These are phyloP conservation scores for Reutealis trisperma DNA, from an alignment of 345 rosid genomes.

Conservation along the genomic window DNA sequence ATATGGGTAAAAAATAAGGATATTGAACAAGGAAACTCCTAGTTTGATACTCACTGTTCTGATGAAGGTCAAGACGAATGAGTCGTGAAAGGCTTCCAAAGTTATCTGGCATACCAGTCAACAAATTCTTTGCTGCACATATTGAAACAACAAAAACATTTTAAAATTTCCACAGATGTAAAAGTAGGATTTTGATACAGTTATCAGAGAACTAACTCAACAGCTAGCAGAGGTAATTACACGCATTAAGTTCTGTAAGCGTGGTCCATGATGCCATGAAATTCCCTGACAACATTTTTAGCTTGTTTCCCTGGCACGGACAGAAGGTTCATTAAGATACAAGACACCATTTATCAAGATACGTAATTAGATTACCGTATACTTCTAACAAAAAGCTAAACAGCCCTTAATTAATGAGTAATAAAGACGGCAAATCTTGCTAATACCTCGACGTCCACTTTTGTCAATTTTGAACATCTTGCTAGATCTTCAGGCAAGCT, in stretches of 20 bases:
- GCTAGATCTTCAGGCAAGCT: slow-evolving; percentile 72
- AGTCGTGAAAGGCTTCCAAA: slow-evolving; percentile 76
- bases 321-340: slow-evolving; percentile 18
- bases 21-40: slow-evolving; percentile 1
- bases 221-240: slow-evolving; percentile 41
- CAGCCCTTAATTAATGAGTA: neutral
- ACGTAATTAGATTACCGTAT: neutral
- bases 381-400: slow-evolving; percentile 10
- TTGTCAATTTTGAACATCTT: slow-evolving; percentile 66
- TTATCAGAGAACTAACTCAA: slow-evolving; percentile 13
- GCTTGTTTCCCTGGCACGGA: slow-evolving; percentile 77
- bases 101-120: slow-evolving; percentile 65
- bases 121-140: slow-evolving; percentile 72
- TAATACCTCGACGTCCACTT: slow-evolving; percentile 83
- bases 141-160: neutral
- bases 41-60: slow-evolving; percentile 65
- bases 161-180: slow-evolving; percentile 10
- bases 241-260: slow-evolving; percentile 80
- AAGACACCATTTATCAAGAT: neutral
- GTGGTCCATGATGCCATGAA: slow-evolving; percentile 70
- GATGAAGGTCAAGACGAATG: slow-evolving; percentile 90
- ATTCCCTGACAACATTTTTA: slow-evolving; percentile 51
- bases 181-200: slow-evolving; percentile 4
- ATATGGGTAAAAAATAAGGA: neutral
- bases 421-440: slow-evolving; percentile 1